Conservation (phyloP, 768 basidiomycete genomes). For the Grammothele lineata region DNA sequence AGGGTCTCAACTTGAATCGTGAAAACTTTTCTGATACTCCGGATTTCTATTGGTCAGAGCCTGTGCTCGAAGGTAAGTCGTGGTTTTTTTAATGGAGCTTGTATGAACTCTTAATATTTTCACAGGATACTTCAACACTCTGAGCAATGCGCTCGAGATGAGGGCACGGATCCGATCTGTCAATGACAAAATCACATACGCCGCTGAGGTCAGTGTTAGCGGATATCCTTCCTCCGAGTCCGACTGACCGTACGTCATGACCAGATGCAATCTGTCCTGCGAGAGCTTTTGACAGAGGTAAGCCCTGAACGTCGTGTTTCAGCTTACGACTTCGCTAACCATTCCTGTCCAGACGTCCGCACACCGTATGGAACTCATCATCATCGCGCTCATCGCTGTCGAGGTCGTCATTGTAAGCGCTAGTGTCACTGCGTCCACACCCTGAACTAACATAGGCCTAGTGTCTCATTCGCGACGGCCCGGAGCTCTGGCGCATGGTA, state of each 20-base stretch:
- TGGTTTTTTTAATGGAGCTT: background rate
- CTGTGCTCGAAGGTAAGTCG: slow-evolving; percentile 73
- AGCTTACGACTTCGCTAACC: background rate
- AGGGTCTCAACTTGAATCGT: slow-evolving; percentile 84
- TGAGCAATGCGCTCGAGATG: slow-evolving; percentile 85
- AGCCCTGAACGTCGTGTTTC: background rate
- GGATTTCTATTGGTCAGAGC: slow-evolving; percentile 94
- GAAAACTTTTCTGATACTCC: slow-evolving; percentile 88
- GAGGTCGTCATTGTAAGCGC: slow-evolving; percentile 83
- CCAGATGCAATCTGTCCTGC: slow-evolving; percentile 80
- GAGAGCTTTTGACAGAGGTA: slow-evolving; percentile 87
- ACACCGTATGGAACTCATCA: slow-evolving; percentile 93
- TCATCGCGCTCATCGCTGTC: slow-evolving; percentile 91
- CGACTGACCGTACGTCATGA: slow-evolving; percentile 3
- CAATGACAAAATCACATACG: slow-evolving; percentile 91
- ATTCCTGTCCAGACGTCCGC: slow-evolving; percentile 59
- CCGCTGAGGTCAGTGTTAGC: slow-evolving; percentile 55
- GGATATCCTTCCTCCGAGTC: background rate
- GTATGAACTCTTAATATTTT: background rate
- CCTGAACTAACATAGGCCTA: slow-evolving; percentile 22
- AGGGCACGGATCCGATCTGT: slow-evolving; percentile 73
- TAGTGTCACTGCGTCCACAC: background rate
- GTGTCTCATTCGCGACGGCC: slow-evolving; percentile 76
- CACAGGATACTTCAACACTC: slow-evolving; percentile 75
- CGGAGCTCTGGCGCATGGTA: slow-evolving; percentile 58